These are phyloP conservation scores for Venturia effusa DNA, from an alignment of 2,329 filamentous ascomycete species.

Conservation along the genomic window DNA sequence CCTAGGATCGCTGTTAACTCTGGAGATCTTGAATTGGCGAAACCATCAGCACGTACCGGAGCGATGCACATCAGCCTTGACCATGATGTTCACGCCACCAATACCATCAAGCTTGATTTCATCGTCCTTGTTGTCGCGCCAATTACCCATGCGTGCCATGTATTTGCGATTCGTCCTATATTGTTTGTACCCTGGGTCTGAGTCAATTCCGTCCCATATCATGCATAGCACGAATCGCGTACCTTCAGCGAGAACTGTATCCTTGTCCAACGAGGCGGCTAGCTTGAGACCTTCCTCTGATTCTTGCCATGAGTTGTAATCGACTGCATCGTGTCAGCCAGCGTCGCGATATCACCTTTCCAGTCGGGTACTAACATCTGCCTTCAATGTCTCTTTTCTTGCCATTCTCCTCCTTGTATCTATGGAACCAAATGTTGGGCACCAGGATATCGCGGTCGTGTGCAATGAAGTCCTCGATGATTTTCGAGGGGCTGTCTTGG, in stretches of 20 bases:
- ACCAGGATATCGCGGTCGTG: slow-evolving; percentile 90
- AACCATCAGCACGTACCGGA: slow-evolving; percentile 50
- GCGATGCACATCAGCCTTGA: slow-evolving; percentile 95
- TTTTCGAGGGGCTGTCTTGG: slow-evolving; percentile 72
- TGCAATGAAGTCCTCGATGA: slow-evolving; percentile 89
- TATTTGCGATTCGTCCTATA: slow-evolving; percentile 83
- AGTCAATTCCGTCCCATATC: slow-evolving; percentile 10
- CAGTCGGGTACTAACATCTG: slow-evolving; percentile 54
- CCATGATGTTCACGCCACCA: slow-evolving; percentile 92
- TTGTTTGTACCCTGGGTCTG: slow-evolving; percentile 72
- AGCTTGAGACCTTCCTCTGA: slow-evolving; percentile 74
- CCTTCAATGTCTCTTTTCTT: slow-evolving; percentile 70
- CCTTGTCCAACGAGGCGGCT: slow-evolving; percentile 60
- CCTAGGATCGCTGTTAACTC: slow-evolving; percentile 39
- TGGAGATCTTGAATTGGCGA: not conserved
- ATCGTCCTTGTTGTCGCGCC: slow-evolving; percentile 81
- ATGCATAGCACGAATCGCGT: slow-evolving; percentile 12
- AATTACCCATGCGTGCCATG: slow-evolving; percentile 86
- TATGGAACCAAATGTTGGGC: slow-evolving; percentile 74
- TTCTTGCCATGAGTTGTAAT: slow-evolving; percentile 99
- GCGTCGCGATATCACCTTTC: not conserved
- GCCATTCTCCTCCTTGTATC: slow-evolving; percentile 61
- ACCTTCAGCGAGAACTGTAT: slow-evolving; percentile 84
- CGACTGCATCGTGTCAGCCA: slow-evolving; percentile 45
- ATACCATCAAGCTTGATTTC: slow-evolving; percentile 91